These are phyloP conservation scores for Coprinellus aureogranulatus DNA, from an alignment of 768 basidiomycete genomes.

Conservation along the genomic window DNA sequence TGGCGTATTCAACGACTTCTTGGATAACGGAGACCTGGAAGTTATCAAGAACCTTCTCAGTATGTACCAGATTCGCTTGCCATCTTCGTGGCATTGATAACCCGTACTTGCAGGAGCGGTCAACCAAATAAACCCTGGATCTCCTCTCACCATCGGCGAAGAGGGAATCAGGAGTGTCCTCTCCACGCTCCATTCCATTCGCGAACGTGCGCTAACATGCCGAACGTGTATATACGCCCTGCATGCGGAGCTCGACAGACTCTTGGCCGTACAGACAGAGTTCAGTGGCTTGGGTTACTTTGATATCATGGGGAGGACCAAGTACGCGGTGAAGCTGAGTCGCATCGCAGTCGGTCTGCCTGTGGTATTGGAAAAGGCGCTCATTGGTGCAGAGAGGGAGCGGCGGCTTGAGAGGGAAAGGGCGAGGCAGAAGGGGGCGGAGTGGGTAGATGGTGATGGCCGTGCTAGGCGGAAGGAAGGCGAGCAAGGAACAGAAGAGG, in stretches of 20 bases:
- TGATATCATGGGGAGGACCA: conserved; percentile 71
- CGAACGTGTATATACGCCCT: conserved; percentile 74
- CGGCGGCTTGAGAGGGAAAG: conserved; percentile 19
- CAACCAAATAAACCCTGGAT: conserved; percentile 75
- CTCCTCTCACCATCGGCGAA: conserved; percentile 59
- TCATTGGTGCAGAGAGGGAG: conserved; percentile 45
- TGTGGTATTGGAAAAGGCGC: conserved; percentile 67
- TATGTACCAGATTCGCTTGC: conserved; percentile 32
- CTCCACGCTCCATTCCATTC: conserved; percentile 62
- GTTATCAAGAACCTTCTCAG: conserved; percentile 74
- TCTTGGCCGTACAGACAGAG: conserved; percentile 79
- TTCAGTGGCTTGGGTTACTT: conserved; percentile 76
- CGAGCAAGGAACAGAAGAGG: conserved; percentile 13
- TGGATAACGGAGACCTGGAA: conserved; percentile 79
- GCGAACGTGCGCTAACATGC: conserved; percentile 74
- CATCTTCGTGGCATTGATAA: neutral
- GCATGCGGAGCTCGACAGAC: conserved; percentile 66
- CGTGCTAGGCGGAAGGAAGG: neutral
- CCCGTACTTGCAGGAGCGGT: conserved; percentile 52
- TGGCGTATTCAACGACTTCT: conserved; percentile 74
- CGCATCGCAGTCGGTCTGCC: conserved; percentile 76
- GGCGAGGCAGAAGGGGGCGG: neutral
- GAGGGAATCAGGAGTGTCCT: conserved; percentile 80
- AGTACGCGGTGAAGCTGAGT: conserved; percentile 73
- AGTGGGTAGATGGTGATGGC: neutral